Evolutionary conservation across 371 early-diverging fungal genomes (phyloP), one percentile per base, ranked within the genome.

Genomic region (Rhizopus microsporus): DNA sequence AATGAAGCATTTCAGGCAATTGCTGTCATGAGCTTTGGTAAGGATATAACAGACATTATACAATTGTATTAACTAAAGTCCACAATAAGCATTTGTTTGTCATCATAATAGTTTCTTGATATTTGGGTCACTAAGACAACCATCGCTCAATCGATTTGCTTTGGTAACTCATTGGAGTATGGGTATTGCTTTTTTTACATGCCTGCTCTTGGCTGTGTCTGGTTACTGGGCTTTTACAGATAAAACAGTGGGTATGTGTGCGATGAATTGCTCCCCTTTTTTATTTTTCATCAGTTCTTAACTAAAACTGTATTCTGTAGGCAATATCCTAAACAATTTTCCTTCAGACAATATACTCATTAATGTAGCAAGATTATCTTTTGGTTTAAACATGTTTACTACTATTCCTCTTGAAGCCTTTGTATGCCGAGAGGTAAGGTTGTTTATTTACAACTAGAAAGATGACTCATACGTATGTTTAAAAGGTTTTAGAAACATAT

Each of bases 41-140:
- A 65, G 63, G 23, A 23, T 23, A 23, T 23, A 23, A 23, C 23
- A 23, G 23, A 23, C 23, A 23, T 23, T 23, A 23, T 23, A 37
- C 12, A 37, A 37, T 37, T 37, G 37, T 7, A 37, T 37, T 12
- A 9, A 37, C 12, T 37, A 37, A 37, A 37, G 12, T 37, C 37
- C 7, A 37, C 12, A 1, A 12, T 37, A 43, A 43, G 88, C 93
- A 1, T 90, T 91, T 72, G 93, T 92, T 12, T 92, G 91, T 59
- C 91, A 92, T 65, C 93, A 92, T 69, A 92, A 90, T 67, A 86
- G 86, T 35, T 89, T 92, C 56, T 65, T 90, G 57, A 92, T 91
- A 39, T 88, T 88, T 71, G 88, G 87, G 13, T 85, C 92, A 1
- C 67, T 92, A 46, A 78, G 83, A 40, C 87, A 85, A 51, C 93